A percentile compares a stretch with the other conserved stretches of the same genome.
phyloP scores from a whole-genome alignment of 1,139 yeast species.

The Candida glucosophila region DNA sequence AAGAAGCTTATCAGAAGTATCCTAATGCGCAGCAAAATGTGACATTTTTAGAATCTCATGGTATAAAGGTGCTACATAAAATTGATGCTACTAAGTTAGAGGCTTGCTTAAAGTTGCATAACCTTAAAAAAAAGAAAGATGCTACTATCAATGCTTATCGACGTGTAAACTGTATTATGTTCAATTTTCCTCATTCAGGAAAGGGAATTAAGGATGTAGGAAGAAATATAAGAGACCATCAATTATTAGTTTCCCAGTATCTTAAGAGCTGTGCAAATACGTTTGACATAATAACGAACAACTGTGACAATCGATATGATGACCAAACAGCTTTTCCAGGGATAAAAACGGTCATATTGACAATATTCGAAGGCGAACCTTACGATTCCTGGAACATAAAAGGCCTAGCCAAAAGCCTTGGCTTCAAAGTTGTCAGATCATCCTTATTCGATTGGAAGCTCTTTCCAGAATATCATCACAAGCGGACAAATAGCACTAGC shows the following conservation, averaged over 20 bases:
- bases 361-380: conserved; percentile 88
- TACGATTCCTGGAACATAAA: conserved; percentile 81
- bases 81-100: conserved; percentile 60
- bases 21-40: conserved; percentile 45
- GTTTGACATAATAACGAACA: conserved; percentile 21
- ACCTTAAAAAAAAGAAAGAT: conserved; percentile 24
- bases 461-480: conserved; percentile 70
- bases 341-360: conserved; percentile 44
- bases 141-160: conserved; percentile 19
- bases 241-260: conserved; percentile 53
- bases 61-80: conserved; percentile 43
- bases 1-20: conserved; percentile 53
- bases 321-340: too few relatives aligned
- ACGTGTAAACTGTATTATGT: conserved; percentile 52
- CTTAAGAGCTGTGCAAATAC: conserved; percentile 50
- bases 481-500: conserved; percentile 63
- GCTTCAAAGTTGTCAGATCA: conserved; percentile 50
- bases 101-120: conserved; percentile 35
- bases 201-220: conserved; percentile 79
- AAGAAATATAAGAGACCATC: conserved; percentile 77
- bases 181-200: conserved; percentile 94
- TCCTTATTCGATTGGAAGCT: conserved; percentile 65
- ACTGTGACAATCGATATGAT: too few relatives aligned
- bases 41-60: conserved; percentile 23
- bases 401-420: conserved; percentile 51